Base-by-base conservation (phyloP, 75 land plant genomes). In the Pinus albicaulis region DNA sequence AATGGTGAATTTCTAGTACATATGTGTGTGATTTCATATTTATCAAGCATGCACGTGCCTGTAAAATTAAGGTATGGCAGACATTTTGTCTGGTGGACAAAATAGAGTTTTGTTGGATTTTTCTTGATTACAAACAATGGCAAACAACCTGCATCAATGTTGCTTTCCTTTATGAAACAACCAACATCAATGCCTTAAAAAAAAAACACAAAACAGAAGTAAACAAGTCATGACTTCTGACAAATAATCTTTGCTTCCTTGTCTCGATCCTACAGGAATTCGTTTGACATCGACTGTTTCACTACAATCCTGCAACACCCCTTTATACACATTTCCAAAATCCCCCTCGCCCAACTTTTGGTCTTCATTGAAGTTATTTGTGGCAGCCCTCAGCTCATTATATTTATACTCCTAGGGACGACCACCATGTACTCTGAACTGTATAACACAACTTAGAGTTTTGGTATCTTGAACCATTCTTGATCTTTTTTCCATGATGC, bases 231-330 rank as follows among this genome's bases (percentile, higher is more conserved):
- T 24, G 16, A 84, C 44, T 63, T 84, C 84, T 1, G 79, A 80
- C 25, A 82, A 16, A 78, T 82, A 84, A 55, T 84, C 80, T 38
- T 48, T 36, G 61, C 19, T 56, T 4, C 86, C 86, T n/a, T 80
- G 80, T 41, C 68, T 25, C 28, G 83, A 80, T 48, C 68, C 79
- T 8, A 14, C 22, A 38, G 36, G 11, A 15, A 77, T 65, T 65
- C 71, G 57, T 25, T 82, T 82, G 16, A 82, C 81, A 2, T 80
- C 84, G 1, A 82, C 71, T 14, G 4, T 15, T 2, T 24, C 34
- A 4, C 56, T 59, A 10, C 71, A 55, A 60, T 38, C 48, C 24
- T 79, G 34, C 57, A 74, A 31, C 11, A 2, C 41, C 7, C 81
- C 81, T 31, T 74, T 79, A 31, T 22, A 79, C 14, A 79, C 81